A percentile compares a stretch with the other conserved stretches of the same genome.
These are phyloP conservation scores for Daedaleopsis sinensis DNA, from an alignment of 768 basidiomycete species.

Conservation along the genomic window DNA sequence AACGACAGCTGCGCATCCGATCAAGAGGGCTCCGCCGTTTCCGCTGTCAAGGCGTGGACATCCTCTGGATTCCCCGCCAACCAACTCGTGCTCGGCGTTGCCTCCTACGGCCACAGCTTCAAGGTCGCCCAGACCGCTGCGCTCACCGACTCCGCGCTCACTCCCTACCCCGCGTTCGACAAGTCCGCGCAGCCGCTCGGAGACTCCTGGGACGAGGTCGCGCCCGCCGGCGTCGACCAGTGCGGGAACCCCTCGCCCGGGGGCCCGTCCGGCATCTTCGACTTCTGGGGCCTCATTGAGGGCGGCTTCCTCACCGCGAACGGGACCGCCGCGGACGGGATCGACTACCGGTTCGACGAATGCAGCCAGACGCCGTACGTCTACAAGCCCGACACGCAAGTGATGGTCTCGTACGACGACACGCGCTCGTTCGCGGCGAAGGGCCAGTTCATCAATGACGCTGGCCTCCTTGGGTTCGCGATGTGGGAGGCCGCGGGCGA, in stretches of 20 bases:
- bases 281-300: constrained; percentile 62
- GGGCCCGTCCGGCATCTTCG: constrained; percentile 51
- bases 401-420: constrained; percentile 38
- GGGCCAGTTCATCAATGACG: constrained; percentile 40
- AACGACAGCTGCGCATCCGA: constrained; percentile 56
- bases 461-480: constrained; percentile 42
- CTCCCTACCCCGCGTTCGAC: constrained; percentile 52
- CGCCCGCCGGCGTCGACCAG: constrained; percentile 29
- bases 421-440: constrained; percentile 39
- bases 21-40: constrained; percentile 73
- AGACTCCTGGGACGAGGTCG: not conserved
- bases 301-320: constrained; percentile 52
- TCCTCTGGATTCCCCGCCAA: constrained; percentile 71
- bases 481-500: constrained; percentile 51
- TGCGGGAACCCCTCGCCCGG: constrained; percentile 41
- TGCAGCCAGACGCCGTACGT: constrained; percentile 39
- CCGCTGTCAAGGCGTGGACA: constrained; percentile 76
- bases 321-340: constrained; percentile 48
- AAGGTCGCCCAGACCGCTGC: constrained; percentile 32
- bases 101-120: constrained; percentile 81
- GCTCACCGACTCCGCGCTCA: constrained; percentile 30
- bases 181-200: constrained; percentile 45
- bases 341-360: constrained; percentile 40
- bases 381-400: constrained; percentile 26
- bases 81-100: constrained; percentile 81